phyloP scores from a whole-genome alignment of 495 filamentous ascomycete genomes.

The Trichoderma gamsii region DNA sequence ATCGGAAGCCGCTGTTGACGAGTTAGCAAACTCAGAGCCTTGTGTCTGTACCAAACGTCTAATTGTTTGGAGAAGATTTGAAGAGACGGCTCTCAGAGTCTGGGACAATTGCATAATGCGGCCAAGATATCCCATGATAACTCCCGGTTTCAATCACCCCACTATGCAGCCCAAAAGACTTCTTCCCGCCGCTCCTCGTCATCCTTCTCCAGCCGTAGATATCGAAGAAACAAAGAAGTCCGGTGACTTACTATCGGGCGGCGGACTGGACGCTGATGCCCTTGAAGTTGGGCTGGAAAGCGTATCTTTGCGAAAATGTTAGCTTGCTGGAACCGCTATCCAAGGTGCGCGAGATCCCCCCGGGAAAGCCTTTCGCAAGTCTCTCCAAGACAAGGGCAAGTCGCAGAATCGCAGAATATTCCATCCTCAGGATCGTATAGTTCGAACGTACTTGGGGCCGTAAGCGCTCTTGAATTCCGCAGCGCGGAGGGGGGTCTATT shows the following conservation, averaged over 20 bases:
- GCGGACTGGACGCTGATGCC: conserved; percentile 34
- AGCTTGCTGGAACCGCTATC: conserved; percentile 20
- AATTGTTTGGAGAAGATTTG: not conserved
- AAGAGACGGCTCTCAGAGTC: too few species aligned
- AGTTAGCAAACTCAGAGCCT: conserved; percentile 5
- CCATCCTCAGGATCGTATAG: conserved; percentile 5
- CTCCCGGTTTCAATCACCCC: not conserved
- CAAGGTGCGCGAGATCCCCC: not conserved
- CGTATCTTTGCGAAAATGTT: conserved; percentile 36
- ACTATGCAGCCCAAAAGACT: not conserved
- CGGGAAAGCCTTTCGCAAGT: not conserved
- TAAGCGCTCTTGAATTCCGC: conserved; percentile 38
- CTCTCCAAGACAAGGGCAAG: not conserved
- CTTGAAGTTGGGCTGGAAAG: conserved; percentile 37
- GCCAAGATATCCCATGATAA: too few species aligned
- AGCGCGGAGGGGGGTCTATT: conserved; percentile 32
- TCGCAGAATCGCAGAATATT: not conserved
- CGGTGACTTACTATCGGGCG: conserved; percentile 33
- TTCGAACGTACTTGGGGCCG: conserved; percentile 45
- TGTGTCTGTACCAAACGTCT: not conserved
- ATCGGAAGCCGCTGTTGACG: conserved; percentile 36
- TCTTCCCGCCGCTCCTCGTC: not conserved
- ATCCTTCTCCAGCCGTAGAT: not conserved
- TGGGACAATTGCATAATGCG: too few species aligned
- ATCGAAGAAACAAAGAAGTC: not conserved